Conservation (phyloP, 495 filamentous ascomycete genomes). For the Lophiotrema nucula region DNA sequence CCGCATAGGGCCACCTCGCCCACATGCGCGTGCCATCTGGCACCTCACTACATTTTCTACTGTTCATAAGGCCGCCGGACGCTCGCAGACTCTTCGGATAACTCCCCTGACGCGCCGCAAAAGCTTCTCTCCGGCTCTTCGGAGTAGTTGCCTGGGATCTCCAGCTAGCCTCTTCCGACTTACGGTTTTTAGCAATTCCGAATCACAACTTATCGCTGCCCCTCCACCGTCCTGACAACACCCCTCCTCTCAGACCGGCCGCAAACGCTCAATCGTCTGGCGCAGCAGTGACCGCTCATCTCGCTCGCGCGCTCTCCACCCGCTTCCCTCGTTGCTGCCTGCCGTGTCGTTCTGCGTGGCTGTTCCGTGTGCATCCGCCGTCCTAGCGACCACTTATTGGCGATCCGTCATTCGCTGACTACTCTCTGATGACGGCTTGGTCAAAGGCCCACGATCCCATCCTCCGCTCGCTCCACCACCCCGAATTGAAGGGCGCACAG, state of each 20-base stretch:
- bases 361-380: constrained; percentile 8
- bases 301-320: too few species aligned
- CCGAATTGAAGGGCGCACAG: neutral
- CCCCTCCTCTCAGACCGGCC: too few species aligned
- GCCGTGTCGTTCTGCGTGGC: neutral
- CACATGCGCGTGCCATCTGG: too few species aligned
- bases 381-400: neutral
- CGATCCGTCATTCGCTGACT: constrained; percentile 6
- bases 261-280: too few species aligned
- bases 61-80: too few species aligned
- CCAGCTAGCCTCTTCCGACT: neutral
- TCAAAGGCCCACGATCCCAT: neutral
- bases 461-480: neutral
- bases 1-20: too few species aligned
- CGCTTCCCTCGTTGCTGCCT: too few species aligned
- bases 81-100: too few species aligned
- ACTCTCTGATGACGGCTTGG: constrained; percentile 9
- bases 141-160: neutral
- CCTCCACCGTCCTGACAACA: neutral
- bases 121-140: too few species aligned
- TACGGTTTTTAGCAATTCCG: neutral
- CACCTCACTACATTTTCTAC: too few species aligned
- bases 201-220: neutral
- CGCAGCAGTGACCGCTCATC: too few species aligned
- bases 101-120: too few species aligned